phyloP scores from a whole-genome alignment of 257 asterid species.

The Avicennia marina region DNA sequence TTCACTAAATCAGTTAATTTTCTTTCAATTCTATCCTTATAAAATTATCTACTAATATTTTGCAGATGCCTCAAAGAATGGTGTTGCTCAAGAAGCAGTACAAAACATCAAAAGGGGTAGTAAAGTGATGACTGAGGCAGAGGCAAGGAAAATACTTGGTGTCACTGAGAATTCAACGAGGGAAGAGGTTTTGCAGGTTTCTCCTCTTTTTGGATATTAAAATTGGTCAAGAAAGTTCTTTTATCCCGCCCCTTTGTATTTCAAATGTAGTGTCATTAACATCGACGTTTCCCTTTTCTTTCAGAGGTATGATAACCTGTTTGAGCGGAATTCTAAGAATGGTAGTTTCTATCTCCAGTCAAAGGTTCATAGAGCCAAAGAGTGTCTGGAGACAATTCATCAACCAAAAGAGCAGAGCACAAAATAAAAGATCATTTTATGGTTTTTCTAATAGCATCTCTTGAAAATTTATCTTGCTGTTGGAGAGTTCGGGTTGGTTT shows the following conservation, averaged over 20 bases:
- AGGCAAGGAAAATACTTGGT: conserved; percentile 79
- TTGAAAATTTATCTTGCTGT: conserved; percentile 5
- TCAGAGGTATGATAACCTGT: conserved; percentile 59
- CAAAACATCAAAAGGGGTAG: conserved; percentile 48
- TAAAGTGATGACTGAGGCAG: conserved; percentile 64
- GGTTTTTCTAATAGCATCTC: background rate
- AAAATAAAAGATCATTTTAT: conserved; percentile 4
- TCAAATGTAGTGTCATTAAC: background rate
- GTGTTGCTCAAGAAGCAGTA: conserved; percentile 72
- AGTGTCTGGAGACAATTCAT: conserved; percentile 51
- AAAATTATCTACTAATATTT: conserved; percentile 4
- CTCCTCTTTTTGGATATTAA: background rate
- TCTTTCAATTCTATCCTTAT: too few species aligned
- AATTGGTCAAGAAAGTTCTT: background rate
- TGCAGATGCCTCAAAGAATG: conserved; percentile 69
- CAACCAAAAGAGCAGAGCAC: conserved; percentile 26
- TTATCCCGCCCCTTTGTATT: background rate
- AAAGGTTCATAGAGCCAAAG: conserved; percentile 72
- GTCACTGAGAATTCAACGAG: conserved; percentile 59
- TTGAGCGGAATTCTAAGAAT: conserved; percentile 55
- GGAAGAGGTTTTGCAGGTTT: conserved; percentile 72
- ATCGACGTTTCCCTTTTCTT: background rate
- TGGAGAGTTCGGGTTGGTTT: background rate
- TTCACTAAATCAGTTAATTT: too few species aligned
- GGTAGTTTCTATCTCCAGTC: conserved; percentile 68